Conservation (phyloP, 2,329 filamentous ascomycete genomes). For the Xenosphaeropsis pyriputrescens region DNA sequence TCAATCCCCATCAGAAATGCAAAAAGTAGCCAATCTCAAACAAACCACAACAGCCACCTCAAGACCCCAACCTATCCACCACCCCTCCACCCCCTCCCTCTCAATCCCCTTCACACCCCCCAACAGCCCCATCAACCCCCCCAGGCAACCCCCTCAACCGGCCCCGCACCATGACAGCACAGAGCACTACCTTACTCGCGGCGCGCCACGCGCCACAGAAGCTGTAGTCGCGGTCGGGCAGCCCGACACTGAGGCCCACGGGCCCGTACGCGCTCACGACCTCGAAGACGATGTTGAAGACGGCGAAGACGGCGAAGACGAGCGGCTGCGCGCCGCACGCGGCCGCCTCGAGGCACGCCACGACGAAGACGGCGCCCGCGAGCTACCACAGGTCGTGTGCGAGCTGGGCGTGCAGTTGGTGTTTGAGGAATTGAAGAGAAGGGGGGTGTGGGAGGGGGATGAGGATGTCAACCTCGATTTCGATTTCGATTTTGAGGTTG, state of each 20-base stretch:
- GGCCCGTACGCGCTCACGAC: slow-evolving; percentile 43
- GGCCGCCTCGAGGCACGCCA: slow-evolving; percentile 42
- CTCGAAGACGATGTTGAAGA: slow-evolving; percentile 47
- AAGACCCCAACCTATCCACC: no score
- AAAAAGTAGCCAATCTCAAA: no score
- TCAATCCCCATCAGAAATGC: no score
- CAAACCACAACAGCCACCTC: no score
- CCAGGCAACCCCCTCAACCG: slow-evolving; percentile 32
- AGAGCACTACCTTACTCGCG: slow-evolving; percentile 41
- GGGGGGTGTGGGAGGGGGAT: no score
- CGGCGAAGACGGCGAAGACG: slow-evolving; percentile 39
- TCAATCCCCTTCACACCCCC: neutral
- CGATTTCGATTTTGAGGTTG: neutral
- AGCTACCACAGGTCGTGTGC: slow-evolving; percentile 56
- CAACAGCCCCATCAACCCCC: slow-evolving; percentile 36
- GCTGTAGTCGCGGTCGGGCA: slow-evolving; percentile 36
- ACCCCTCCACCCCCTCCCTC: neutral
- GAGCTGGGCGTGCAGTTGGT: slow-evolving; percentile 47
- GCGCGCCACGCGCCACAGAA: slow-evolving; percentile 38
- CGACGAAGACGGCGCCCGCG: slow-evolving; percentile 41
- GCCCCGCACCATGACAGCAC: slow-evolving; percentile 40
- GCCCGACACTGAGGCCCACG: slow-evolving; percentile 43
- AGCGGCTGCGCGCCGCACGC: slow-evolving; percentile 25
- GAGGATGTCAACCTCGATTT: slow-evolving; percentile 6
- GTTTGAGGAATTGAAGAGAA: neutral